phyloP scores from a whole-genome alignment of 2,329 filamentous ascomycete genomes.

The Monosporascus sp. region DNA sequence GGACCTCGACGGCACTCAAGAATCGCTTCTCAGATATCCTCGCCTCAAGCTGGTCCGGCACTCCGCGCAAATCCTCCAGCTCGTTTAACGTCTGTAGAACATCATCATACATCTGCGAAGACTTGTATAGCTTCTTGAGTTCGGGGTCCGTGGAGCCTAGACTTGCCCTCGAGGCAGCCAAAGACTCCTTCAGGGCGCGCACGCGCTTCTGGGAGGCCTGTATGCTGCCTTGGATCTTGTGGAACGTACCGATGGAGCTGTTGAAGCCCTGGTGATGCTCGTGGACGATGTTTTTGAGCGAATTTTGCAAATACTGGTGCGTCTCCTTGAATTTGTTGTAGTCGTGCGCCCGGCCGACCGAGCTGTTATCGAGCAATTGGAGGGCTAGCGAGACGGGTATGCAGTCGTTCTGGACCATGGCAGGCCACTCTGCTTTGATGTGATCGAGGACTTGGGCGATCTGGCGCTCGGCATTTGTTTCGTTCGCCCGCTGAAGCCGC shows the following conservation, averaged over 20 bases:
- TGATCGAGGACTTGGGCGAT: constrained; percentile 66
- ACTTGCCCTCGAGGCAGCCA: constrained; percentile 73
- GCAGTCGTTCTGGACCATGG: constrained; percentile 84
- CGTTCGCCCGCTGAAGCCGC: constrained; percentile 18
- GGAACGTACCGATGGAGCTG: constrained; percentile 96
- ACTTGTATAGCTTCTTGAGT: constrained; percentile 79
- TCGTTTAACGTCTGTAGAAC: constrained; percentile 78
- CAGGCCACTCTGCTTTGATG: constrained; percentile 85
- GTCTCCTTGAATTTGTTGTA: constrained; percentile 80
- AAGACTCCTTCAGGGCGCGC: constrained; percentile 73
- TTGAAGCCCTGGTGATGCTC: constrained; percentile 99
- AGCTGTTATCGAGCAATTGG: constrained; percentile 89
- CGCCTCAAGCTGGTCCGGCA: constrained; percentile 89
- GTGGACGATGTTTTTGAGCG: constrained; percentile 91
- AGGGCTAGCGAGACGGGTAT: constrained; percentile 92
- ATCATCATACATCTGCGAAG: constrained; percentile 86
- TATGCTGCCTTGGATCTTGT: constrained; percentile 95
- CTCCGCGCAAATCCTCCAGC: constrained; percentile 79
- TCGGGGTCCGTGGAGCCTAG: constrained; percentile 85
- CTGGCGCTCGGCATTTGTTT: constrained; percentile 49
- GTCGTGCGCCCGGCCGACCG: constrained; percentile 83
- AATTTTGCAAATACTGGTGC: constrained; percentile 83
- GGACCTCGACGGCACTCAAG: constrained; percentile 81
- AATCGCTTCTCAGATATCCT: constrained; percentile 96
- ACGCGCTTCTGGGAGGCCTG: constrained; percentile 83